Base-by-base conservation (phyloP, 345 rosid species). In the Stellera chamaejasme region DNA sequence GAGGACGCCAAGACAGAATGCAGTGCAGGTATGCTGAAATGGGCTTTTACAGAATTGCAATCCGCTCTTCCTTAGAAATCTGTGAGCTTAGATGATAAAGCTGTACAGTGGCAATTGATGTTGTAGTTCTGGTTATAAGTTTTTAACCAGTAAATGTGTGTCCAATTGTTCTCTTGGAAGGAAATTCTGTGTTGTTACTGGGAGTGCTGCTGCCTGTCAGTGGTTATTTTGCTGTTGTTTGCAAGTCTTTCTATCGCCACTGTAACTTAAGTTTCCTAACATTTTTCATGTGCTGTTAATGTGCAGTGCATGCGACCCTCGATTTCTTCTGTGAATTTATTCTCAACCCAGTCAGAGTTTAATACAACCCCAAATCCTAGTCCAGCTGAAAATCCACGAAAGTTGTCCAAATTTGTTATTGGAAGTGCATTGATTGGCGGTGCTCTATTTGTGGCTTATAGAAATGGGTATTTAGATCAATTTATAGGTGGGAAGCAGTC, bases 401-500 rank as follows among this genome's bases (percentile, higher is more conserved):
- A 66, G 27, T 54, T 82, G 0, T 55, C 81, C 0, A 75, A 68
- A 53, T 45, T 77, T 59, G 43, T 78, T 49, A 9, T 80, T 16
- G 97, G 90, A 67, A 76, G 83, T 32, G 66, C 69, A 43, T 66
- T 76, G 3, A 66, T 77, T 26, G 77, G 63, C 39, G 76, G 81
- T 69, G 85, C 83, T 49, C 63, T 65, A 41, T 39, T 78, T 52
- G 57, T 72, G 13, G 92, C 85, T 0, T 85, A 85, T 67, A 84
- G 61, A 62, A 61, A 50, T 47, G 96, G 95, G 15, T 79, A 77
- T 56, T 61, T 84, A 59, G 97, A 87, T 60, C 56, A 74, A 19
- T 73, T 72, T 61, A 51, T 83, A 10, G 70, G 66, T 32, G 69
- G 75, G 55, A 68, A 72, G 56, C 60, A 52, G 53, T 64, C 68